A percentile compares a stretch with the other conserved stretches of the same genome.
Evolutionary conservation across 306 rosid genomes (phyloP).

Genomic region (Casuarina glauca): DNA sequence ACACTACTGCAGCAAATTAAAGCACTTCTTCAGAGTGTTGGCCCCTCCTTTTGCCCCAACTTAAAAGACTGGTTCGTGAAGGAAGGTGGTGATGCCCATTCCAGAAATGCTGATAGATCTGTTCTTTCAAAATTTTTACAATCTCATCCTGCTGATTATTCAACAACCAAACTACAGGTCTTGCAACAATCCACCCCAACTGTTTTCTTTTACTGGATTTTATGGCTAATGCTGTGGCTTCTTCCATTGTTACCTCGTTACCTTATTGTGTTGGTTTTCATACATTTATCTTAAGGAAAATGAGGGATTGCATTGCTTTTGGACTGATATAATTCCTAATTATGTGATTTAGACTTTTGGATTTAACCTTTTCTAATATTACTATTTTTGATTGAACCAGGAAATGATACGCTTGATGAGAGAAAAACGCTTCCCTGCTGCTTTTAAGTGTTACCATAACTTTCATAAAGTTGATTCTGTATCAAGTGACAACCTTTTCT

Average conservation of each 20-base stretch:
- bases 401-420: conserved; percentile 77
- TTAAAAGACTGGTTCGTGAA: conserved; percentile 75
- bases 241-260: not conserved
- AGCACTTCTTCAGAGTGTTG: conserved; percentile 76
- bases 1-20: conserved; percentile 74
- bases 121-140: conserved; percentile 78
- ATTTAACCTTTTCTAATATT: conserved; percentile 7
- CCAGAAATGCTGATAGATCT: conserved; percentile 69
- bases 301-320: not conserved
- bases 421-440: conserved; percentile 77
- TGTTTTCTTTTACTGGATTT: conserved; percentile 12
- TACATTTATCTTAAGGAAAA: not conserved
- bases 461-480: conserved; percentile 61
- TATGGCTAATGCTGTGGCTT: conserved; percentile 2
- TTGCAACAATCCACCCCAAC: conserved; percentile 28
- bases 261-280: not conserved
- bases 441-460: conserved; percentile 89
- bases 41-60: conserved; percentile 75
- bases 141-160: conserved; percentile 72
- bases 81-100: conserved; percentile 56
- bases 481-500: conserved; percentile 70
- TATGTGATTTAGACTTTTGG: conserved; percentile 4
- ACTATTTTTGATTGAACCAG: conserved; percentile 43
- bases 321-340: not conserved
- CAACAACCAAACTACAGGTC: conserved; percentile 87